phyloP scores from a whole-genome alignment of 129 eudicot species.

The Flaveria trinervia region DNA sequence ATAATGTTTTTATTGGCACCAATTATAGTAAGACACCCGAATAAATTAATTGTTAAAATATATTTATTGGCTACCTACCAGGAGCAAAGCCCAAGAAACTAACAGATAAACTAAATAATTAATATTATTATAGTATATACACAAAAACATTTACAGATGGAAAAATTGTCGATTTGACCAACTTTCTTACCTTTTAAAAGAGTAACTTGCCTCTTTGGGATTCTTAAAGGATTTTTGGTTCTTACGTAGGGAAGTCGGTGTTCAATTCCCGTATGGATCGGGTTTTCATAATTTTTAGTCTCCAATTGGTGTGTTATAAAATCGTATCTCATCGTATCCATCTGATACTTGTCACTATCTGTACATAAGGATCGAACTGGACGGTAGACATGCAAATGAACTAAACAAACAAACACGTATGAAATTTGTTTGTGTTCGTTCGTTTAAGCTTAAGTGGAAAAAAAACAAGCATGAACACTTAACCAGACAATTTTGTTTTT shows the following conservation, averaged over 20 bases:
- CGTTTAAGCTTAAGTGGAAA: too few relatives aligned
- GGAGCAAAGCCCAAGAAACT: not conserved
- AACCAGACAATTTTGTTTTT: too few relatives aligned
- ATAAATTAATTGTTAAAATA: not conserved
- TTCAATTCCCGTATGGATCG: too few relatives aligned
- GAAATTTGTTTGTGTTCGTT: not conserved
- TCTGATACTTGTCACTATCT: too few relatives aligned
- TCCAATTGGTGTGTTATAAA: too few relatives aligned
- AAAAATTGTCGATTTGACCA: not conserved
- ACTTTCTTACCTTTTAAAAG: not conserved
- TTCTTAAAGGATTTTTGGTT: not conserved
- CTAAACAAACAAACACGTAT: too few relatives aligned
- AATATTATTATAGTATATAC: too few relatives aligned
- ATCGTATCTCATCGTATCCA: too few relatives aligned
- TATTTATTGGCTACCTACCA: conserved; percentile 10
- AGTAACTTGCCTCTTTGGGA: not conserved
- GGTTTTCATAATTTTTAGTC: too few relatives aligned
- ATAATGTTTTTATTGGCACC: conserved; percentile 8
- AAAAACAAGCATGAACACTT: too few relatives aligned
- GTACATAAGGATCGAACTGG: too few relatives aligned
- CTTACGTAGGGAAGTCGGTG: not conserved
- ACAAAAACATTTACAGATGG: not conserved
- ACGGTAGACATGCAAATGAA: too few relatives aligned
- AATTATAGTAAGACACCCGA: not conserved
- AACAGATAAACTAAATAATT: not conserved